Evolutionary conservation across 2,329 filamentous ascomycete genomes (phyloP), one percentile per base, ranked within the genome.

Genomic region (Epicoccum nigrum): DNA sequence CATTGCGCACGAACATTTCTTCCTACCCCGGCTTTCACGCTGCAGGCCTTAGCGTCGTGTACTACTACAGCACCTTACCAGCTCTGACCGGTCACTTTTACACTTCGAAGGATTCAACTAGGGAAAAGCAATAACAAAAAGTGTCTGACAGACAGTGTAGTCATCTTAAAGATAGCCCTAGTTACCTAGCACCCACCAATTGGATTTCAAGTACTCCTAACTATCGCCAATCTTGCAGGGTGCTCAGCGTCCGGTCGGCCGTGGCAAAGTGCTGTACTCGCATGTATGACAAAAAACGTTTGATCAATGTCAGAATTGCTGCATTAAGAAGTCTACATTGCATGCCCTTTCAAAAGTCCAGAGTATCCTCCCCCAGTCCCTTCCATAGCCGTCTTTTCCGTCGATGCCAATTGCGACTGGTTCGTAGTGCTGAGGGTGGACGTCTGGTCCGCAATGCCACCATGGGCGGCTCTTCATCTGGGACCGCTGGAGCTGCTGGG

Each of bases 311-410:
- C 2, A 25, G 6, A 25, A 25, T 39, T 30, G 38, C 32, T 60
- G 39, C 34, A 54, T 62, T 56, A 42, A 45, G 46, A 53, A 52
- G 7, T 55, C 55, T 61, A 58, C 32, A 47, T 27, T 11, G 16
- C n/a, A 27, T 32, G 20, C 4, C 3, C n/a, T 11, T 35, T 54
- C 30, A 57, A 45, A 54, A 46, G 39, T 27, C 17, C 37, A 41
- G 13, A 41, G 55, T 33, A 53, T 63, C 56, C 9, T 58, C 58
- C 41, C 40, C 52, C 13, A 35, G 35, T 11, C 54, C 55, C 28
- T 60, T 44, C 67, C 68, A 71, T 63, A 71, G 37, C 16, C 69
- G 58, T 54, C 70, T 60, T 60, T 71, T 73, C 46, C 70, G 60
- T 33, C 69, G 58, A 50, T 72, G 66, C 70, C 70, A 72, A 34